phyloP scores from a whole-genome alignment of 2,329 filamentous ascomycete genomes.

The Aspergillus costaricaensis region DNA sequence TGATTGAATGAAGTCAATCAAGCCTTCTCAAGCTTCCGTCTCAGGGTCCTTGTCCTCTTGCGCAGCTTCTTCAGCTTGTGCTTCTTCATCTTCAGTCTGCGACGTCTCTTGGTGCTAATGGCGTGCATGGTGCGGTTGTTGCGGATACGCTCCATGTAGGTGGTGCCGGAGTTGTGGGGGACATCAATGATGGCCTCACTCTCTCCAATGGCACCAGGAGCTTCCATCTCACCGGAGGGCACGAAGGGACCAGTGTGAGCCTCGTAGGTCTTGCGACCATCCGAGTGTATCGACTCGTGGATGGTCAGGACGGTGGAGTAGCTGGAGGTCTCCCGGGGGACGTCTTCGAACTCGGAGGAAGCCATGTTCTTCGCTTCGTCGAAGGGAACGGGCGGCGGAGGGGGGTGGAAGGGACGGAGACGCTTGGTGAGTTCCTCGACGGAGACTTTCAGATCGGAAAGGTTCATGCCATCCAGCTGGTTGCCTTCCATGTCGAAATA shows the following conservation, averaged over 20 bases:
- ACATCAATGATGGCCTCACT: conserved; percentile 56
- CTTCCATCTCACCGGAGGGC: conserved; percentile 41
- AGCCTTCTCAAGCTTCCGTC: conserved; percentile 76
- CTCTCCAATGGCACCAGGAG: conserved; percentile 30
- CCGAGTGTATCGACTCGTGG: conserved; percentile 54
- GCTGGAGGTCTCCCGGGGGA: conserved; percentile 39
- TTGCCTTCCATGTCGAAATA: conserved; percentile 38
- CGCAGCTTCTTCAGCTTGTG: conserved; percentile 99
- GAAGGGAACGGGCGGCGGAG: conserved; percentile 72
- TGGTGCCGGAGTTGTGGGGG: conserved; percentile 45
- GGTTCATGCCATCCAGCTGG: conserved; percentile 49
- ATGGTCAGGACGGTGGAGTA: conserved; percentile 56
- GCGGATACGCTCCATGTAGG: conserved; percentile 71
- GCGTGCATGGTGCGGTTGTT: conserved; percentile 64
- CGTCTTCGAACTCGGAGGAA: conserved; percentile 42
- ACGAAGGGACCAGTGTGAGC: conserved; percentile 55
- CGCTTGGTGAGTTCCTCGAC: conserved; percentile 68
- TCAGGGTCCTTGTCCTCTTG: conserved; percentile 83
- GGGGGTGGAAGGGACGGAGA: conserved; percentile 79
- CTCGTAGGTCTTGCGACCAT: conserved; percentile 55
- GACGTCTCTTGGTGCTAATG: conserved; percentile 88
- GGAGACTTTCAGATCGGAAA: conserved; percentile 65
- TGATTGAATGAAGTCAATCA: conserved; percentile 18
- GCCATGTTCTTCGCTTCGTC: conserved; percentile 40
- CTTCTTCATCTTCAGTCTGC: conserved; percentile 99